Conservation (phyloP, 495 filamentous ascomycete genomes). For the Penicillium bovifimosum region DNA sequence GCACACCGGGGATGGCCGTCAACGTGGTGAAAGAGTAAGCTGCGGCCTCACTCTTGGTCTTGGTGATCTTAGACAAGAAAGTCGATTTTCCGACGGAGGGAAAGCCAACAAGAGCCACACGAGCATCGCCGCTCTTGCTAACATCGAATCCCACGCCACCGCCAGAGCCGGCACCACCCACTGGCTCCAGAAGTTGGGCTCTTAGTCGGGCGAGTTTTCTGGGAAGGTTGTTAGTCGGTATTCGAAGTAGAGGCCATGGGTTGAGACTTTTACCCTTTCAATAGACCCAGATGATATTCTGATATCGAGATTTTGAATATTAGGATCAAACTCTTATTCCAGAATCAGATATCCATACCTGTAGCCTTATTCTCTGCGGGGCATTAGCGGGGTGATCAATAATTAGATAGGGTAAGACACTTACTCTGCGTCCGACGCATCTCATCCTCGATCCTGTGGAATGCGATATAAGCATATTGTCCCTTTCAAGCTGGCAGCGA, state of each 20-base stretch:
- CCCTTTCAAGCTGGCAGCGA: neutral
- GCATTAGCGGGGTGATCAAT: constrained; percentile 29
- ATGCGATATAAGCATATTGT: constrained; percentile 10
- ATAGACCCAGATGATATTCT: constrained; percentile 97
- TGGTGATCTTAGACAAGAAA: constrained; percentile 97
- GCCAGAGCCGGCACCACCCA: constrained; percentile 65
- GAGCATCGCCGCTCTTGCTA: constrained; percentile 92
- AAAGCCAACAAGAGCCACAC: constrained; percentile 95
- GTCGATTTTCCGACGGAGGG: constrained; percentile 99
- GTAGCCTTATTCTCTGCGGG: constrained; percentile 96
- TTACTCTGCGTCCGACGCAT: constrained; percentile 97
- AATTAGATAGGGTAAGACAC: constrained; percentile 15
- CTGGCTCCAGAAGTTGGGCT: constrained; percentile 92
- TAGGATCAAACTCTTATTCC: constrained; percentile 7
- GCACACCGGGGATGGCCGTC: constrained; percentile 94
- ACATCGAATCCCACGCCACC: constrained; percentile 89
- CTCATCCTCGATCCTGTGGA: constrained; percentile 92
- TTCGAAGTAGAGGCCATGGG: neutral
- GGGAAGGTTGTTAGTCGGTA: constrained; percentile 7
- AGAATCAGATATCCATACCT: constrained; percentile 46
- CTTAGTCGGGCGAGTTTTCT: constrained; percentile 95
- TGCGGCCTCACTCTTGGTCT: constrained; percentile 94
- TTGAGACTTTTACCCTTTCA: constrained; percentile 71
- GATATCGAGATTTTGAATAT: constrained; percentile 6
- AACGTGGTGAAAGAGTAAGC: constrained; percentile 97